Conservation (phyloP, 352 stramenopile genomes). For the Pythium myriotylum region DNA sequence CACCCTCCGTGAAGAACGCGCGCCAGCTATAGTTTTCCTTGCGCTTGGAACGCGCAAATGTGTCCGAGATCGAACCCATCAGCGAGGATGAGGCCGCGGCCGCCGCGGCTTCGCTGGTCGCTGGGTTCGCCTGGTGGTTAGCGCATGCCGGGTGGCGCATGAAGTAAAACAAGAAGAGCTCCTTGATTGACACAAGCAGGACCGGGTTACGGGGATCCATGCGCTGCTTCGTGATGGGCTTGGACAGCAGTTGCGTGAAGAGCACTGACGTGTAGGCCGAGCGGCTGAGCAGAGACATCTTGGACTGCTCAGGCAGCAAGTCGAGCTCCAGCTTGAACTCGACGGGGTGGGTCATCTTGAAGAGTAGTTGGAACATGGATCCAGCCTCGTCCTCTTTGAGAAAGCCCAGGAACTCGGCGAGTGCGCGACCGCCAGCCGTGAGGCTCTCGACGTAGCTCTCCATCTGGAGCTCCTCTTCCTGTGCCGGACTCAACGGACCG, state of each 20-base stretch:
- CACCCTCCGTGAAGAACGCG: conserved; percentile 67
- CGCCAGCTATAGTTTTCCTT: conserved; percentile 71
- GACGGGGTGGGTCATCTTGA: conserved; percentile 71
- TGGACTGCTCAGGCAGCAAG: conserved; percentile 80
- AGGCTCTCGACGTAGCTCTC: conserved; percentile 56
- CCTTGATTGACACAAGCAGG: conserved; percentile 83
- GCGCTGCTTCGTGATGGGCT: conserved; percentile 75
- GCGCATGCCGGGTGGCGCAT: conserved; percentile 75
- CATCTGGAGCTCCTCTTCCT: conserved; percentile 55
- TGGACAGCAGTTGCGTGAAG: conserved; percentile 85
- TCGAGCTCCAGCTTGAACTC: conserved; percentile 84
- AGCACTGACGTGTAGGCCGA: conserved; percentile 66
- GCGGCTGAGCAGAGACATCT: conserved; percentile 71
- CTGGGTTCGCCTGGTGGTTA: conserved; percentile 57
- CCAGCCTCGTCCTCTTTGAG: conserved; percentile 64
- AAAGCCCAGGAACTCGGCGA: conserved; percentile 63
- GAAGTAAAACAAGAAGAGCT: conserved; percentile 88
- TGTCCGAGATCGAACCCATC: conserved; percentile 51
- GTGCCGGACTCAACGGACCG: conserved; percentile 27
- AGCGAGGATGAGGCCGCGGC: conserved; percentile 26
- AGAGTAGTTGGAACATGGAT: conserved; percentile 83
- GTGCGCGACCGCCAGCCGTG: conserved; percentile 47
- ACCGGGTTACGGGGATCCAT: conserved; percentile 75
- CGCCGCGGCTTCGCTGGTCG: conserved; percentile 11
- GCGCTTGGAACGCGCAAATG: conserved; percentile 47